Base-by-base conservation (phyloP, 176 grass and related monocot genomes). In the Triticum aestivum region DNA sequence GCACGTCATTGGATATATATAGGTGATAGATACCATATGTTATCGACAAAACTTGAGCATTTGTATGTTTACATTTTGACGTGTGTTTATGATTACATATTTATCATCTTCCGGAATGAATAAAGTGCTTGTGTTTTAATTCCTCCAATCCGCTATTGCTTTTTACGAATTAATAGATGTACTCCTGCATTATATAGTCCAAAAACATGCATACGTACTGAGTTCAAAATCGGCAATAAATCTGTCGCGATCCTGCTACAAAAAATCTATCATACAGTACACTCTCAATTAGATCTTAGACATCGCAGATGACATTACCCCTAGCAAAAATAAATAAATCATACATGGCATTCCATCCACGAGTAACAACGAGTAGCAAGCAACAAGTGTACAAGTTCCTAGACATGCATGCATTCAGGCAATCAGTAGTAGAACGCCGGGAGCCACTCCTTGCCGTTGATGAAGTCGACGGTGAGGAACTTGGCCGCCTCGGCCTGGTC, bases 391-490 rank as follows among this genome's bases (percentile, higher is more conserved):
- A 69, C 42, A 69, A 69, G 64, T 52, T 82, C 7, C 82, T 18
- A 75, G 17, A 65, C 6, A 18, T 58, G 38, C 70, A 75, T 17
- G 3, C 23, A 44, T 79, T 78, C 23, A 9, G 51, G 65, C 7
- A 51, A 63, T 88, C 49, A 89, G 82, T 91, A 94, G 77, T 90
- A 87, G 87, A 83, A 91, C 27, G 89, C 88, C 41, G 90, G 90
- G 79, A 99, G 70, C 97, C 94, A 96, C 3, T 99, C 94, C 52
- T 92, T 91, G 75, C 94, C 94, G 59, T 90, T 61, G 82, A 99
- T 91, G 85, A 99, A 96, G 84, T 99, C 87, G 69, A 96, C 61
- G 87, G 33, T 94, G n/a, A 89, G 51, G 85, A 93, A 94, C 79
- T 89, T 87, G 15, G 82, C 39, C 4, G 54, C 92, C 79, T 94